Base-by-base conservation (phyloP, 306 rosid genomes). In the Astragalus membranaceus region DNA sequence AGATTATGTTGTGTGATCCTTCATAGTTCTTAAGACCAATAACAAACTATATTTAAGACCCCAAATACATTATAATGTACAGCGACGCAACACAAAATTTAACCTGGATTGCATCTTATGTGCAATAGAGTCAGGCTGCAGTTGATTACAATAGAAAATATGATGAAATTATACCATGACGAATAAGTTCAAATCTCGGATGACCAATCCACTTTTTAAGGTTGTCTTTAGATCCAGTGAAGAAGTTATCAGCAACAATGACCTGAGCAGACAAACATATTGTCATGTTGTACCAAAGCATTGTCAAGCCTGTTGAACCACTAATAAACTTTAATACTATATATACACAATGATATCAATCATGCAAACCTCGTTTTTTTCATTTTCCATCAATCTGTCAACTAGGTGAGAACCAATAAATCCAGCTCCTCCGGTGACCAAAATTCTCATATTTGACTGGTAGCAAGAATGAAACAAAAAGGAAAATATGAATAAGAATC, bases 341-440 rank as follows among this genome's bases (percentile, higher is more conserved):
- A 42, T 3, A 49, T 8, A 78, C 33, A 10, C 50, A 42, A 59
- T 64, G 20, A 50, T 37, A 51, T 52, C 30, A 57, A 16, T 32
- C 5, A 23, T 26, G 33, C 84, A 55, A 12, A 89, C 98, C 96
- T 92, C 98, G 23, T 89, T 89, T 75, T 92, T 92, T 56, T 92
- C 95, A 41, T 62, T 62, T 62, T 62, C 68, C 68, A 62, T 62
- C 68, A 62, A 20, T 62, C 11, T 62, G 68, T 62, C 68, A 41
- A 62, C 68, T 6, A 92, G 85, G 81, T 92, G 98, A 76, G 98
- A 92, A 52, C 98, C 98, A 36, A 92, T 92, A 86, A 92, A 92
- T 67, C 98, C 98, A 83, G 98, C 98, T 78, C 98, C 96, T 85
- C 98, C 98, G n/a, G 95, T 89, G 53, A 92, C 86, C 86, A 92